Conservation (phyloP, 2,329 filamentous ascomycete species). For the Diatrype stigma region DNA sequence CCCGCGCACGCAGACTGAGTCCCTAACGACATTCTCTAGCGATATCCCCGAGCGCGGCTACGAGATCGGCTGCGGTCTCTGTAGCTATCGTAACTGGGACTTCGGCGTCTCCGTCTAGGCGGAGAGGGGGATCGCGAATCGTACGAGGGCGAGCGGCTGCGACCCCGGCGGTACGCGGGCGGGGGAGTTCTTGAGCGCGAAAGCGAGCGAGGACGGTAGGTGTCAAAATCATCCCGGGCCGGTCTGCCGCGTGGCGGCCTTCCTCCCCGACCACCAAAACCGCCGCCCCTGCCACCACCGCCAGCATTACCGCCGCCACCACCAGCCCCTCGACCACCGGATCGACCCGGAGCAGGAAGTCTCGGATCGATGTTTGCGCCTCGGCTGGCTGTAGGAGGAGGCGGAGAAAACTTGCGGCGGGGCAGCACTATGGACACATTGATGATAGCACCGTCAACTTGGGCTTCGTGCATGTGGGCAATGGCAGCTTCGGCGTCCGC, state of each 20-base stretch:
- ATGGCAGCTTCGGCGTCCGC: constrained; percentile 83
- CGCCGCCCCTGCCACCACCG: constrained; percentile 26
- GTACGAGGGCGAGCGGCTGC: constrained; percentile 26
- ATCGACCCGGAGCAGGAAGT: constrained; percentile 35
- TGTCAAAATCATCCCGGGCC: constrained; percentile 41
- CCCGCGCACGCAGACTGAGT: no score
- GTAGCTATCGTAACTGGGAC: constrained; percentile 45
- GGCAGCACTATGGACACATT: constrained; percentile 87
- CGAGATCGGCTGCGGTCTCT: constrained; percentile 34
- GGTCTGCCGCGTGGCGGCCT: constrained; percentile 20
- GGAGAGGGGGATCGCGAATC: constrained; percentile 32
- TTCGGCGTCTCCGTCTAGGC: constrained; percentile 36
- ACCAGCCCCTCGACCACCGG: constrained; percentile 30
- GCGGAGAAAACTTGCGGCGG: constrained; percentile 73
- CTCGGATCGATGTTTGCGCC: constrained; percentile 57
- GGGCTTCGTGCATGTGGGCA: constrained; percentile 96
- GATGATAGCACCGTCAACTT: constrained; percentile 77
- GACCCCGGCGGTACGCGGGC: constrained; percentile 22
- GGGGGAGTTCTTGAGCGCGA: constrained; percentile 42
- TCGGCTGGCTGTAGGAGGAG: constrained; percentile 67
- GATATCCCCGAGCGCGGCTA: constrained; percentile 33
- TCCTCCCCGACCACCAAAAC: constrained; percentile 32
- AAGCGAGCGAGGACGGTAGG: constrained; percentile 56
- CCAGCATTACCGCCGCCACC: constrained; percentile 33
- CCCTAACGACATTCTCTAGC: constrained; percentile 16